These are phyloP conservation scores for Nemania sp. DNA, from an alignment of 2,329 filamentous ascomycete genomes.

Conservation along the genomic window DNA sequence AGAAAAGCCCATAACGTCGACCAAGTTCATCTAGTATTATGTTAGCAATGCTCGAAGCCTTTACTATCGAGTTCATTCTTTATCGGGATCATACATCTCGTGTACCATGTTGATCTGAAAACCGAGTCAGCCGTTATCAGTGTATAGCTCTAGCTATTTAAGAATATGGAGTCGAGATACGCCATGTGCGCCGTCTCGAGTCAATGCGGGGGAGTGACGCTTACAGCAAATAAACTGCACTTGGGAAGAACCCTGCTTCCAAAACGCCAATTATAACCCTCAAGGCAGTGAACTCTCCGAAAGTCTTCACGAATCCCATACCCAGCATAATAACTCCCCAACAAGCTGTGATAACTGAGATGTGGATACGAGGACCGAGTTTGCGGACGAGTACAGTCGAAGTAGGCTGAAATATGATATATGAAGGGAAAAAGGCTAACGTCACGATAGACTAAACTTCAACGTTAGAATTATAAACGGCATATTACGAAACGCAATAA, in stretches of 20 bases:
- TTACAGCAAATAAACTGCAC: conserved; percentile 76
- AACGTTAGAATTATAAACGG: conserved; percentile 17
- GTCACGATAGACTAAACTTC: conserved; percentile 68
- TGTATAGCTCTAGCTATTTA: not conserved
- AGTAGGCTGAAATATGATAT: conserved; percentile 77
- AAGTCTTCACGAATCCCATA: conserved; percentile 71
- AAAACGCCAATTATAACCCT: conserved; percentile 72
- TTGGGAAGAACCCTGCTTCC: conserved; percentile 79
- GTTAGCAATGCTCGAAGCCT: conserved; percentile 21
- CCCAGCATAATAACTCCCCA: conserved; percentile 74
- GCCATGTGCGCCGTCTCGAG: too few relatives aligned
- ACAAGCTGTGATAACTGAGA: conserved; percentile 64
- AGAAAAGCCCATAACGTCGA: conserved; percentile 76
- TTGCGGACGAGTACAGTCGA: conserved; percentile 76
- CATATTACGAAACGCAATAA: not conserved
- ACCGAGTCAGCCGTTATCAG: not conserved
- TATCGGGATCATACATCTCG: conserved; percentile 62
- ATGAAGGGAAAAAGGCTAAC: conserved; percentile 80
- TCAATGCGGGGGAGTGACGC: conserved; percentile 6
- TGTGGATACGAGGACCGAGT: conserved; percentile 70
- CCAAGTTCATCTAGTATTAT: conserved; percentile 69
- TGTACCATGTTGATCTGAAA: conserved; percentile 72
- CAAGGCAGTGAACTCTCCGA: conserved; percentile 64
- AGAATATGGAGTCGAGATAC: too few relatives aligned
- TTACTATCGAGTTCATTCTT: not conserved